Base-by-base conservation (phyloP, 1,139 yeast genomes). In the Hansenula lynferdii region DNA sequence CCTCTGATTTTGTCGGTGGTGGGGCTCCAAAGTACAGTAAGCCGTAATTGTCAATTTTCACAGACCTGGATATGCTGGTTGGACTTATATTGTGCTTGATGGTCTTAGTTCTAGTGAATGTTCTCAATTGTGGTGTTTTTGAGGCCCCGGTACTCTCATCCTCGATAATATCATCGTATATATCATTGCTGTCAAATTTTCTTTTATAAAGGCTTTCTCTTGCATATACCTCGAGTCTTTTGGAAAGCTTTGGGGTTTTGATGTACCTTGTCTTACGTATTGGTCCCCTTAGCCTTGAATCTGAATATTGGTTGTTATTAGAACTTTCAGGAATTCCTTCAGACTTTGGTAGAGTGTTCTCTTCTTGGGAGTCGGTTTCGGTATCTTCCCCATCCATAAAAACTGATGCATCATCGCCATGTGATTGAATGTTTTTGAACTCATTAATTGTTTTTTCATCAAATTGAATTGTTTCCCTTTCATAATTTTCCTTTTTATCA, bases 81-180 rank as follows among this genome's bases (percentile, higher is more conserved):
- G n/a, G n/a, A n/a, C n/a, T n/a, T n/a, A n/a, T n/a, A n/a, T n/a
- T n/a, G n/a, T 36, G 22, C 11, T 29, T 37, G 5, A 39, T 39
- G 1, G 43, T 39, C n/a, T 31, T 9, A 6, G 42, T 43, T 21
- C 32, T 38, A 1, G 38, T 37, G 17, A 42, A 16, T 2, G 45
- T 44, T 33, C 18, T 36, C 24, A 21, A 44, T 15, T 24, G 37
- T 14, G 10, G 14, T 22, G 24, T 9, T 9, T 22, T 22, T 6
- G 24, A 22, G 11, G 24, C 11, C 11, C 11, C 11, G 24, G 24
- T 9, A 9, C 24, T 15, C 30, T 28, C 9, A 21, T 22, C 27
- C 12, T 24, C 29, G 14, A 25, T 11, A 10, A 32, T 32, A 19
- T 32, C 24, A 19, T 32, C 35, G 5, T n/a, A 20, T 14, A 26